phyloP scores from a whole-genome alignment of 441 rosid species.

The Daphne laureola region DNA sequence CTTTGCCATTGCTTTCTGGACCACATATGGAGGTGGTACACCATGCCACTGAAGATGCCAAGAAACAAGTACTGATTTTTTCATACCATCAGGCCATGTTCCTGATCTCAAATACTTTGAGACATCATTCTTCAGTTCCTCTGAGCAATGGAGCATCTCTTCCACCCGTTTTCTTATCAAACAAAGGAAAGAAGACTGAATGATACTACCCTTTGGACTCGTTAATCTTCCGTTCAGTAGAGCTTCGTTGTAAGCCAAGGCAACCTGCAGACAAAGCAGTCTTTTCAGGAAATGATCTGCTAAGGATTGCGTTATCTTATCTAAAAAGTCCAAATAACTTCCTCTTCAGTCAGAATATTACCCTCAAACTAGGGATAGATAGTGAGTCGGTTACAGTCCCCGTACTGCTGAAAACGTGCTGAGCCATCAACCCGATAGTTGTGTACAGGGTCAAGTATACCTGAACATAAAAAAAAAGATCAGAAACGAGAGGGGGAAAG shows the following conservation, averaged over 20 bases:
- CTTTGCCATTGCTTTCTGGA: slow-evolving; percentile 40
- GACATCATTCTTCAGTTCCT: slow-evolving; percentile 32
- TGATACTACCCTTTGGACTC: slow-evolving; percentile 54
- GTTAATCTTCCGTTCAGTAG: slow-evolving; percentile 58
- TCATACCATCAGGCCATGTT: slow-evolving; percentile 48
- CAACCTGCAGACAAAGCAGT: slow-evolving; percentile 45
- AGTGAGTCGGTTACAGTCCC: slow-evolving; percentile 44
- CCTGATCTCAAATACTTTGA: slow-evolving; percentile 41
- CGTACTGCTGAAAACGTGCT: slow-evolving; percentile 43
- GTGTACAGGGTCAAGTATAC: slow-evolving; percentile 86
- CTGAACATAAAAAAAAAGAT: slow-evolving; percentile 26
- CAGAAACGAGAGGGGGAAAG: not conserved
- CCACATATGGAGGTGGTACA: slow-evolving; percentile 52
- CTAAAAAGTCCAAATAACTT: not conserved
- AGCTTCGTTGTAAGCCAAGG: slow-evolving; percentile 72
- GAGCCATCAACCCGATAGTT: slow-evolving; percentile 57
- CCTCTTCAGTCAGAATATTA: slow-evolving; percentile 17
- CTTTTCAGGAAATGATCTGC: not conserved
- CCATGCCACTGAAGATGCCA: slow-evolving; percentile 88
- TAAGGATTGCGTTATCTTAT: not conserved
- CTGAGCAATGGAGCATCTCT: slow-evolving; percentile 45
- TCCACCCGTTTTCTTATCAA: slow-evolving; percentile 65
- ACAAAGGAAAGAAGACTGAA: slow-evolving; percentile 65
- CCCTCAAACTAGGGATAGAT: slow-evolving; percentile 78
- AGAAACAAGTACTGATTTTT: slow-evolving; percentile 42